phyloP scores from a whole-genome alignment of 106 monocot species.

The Dendrobium huoshanense region DNA sequence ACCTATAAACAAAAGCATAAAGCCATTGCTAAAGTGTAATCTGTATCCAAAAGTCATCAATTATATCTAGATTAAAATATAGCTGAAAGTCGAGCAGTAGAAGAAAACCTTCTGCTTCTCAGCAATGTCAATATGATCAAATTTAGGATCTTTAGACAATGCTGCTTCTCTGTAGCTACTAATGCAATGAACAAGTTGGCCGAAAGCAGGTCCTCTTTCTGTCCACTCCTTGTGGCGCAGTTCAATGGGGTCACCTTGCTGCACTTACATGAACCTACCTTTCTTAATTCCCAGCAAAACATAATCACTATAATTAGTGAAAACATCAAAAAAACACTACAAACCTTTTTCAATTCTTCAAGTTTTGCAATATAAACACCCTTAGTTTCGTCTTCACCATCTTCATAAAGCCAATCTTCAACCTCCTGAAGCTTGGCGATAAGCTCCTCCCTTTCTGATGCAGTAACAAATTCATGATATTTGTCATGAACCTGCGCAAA shows the following conservation, averaged over 20 bases:
- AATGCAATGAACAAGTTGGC: slow-evolving; percentile 65
- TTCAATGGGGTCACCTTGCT: slow-evolving; percentile 92
- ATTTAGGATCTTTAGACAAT: slow-evolving; percentile 64
- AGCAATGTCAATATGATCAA: slow-evolving; percentile 85
- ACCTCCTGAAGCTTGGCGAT: slow-evolving; percentile 66
- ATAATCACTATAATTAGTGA: background rate
- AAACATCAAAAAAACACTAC: background rate
- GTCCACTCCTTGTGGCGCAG: slow-evolving; percentile 59
- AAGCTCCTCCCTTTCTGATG: slow-evolving; percentile 50
- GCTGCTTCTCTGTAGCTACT: slow-evolving; percentile 81
- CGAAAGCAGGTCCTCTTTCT: slow-evolving; percentile 56
- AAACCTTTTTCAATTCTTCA: slow-evolving; percentile 85
- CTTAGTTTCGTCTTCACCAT: slow-evolving; percentile 91
- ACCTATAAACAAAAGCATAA: slow-evolving; percentile 34
- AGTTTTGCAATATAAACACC: slow-evolving; percentile 89
- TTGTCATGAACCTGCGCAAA: slow-evolving; percentile 67
- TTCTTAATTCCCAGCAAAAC: background rate
- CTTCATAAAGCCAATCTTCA: slow-evolving; percentile 99
- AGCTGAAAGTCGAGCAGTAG: background rate
- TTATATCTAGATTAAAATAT: background rate
- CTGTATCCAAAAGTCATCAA: slow-evolving; percentile 7
- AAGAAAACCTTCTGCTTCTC: slow-evolving; percentile 78
- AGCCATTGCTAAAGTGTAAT: background rate
- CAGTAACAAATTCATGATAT: slow-evolving; percentile 62
- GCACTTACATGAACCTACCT: slow-evolving; percentile 2